Base-by-base conservation (phyloP, 345 rosid species). In the Bruguiera sexangula region DNA sequence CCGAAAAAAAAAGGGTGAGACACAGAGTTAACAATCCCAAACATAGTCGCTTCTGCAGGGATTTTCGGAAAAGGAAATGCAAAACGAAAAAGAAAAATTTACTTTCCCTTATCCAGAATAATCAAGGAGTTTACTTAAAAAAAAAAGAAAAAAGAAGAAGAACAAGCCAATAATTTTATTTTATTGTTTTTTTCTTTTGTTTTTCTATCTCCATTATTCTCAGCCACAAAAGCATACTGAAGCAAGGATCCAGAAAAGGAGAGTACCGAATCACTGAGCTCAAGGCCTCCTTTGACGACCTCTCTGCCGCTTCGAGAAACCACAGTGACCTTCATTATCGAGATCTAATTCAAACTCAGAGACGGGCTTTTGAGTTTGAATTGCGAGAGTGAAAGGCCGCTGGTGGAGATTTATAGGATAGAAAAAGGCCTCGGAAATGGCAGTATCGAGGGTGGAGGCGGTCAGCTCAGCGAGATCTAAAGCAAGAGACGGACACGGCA, bases 281-380 rank as follows among this genome's bases (percentile, higher is more conserved):
- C 86, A 62, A 93, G 76, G 27, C 94, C 96, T 62, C 84, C 92
- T 73, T 84, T 88, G 82, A 88, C 62, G 68, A 93, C 77, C 79
- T 91, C 97, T 82, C 91, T 84, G 32, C 98, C 98, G 76, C 91
- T 81, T 59, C 97, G 96, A 2, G 95, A 86, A 81, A 89, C 89
- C 24, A 93, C 84, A 69, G 83, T 71, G 71, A 94, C 86, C 85
- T 86, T 91, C 98, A 91, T 94, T 72, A 0, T 63, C n/a, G 10
- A 48, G 65, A 69, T 65, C 62, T 18, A 78, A 79, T 43, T 43
- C 50, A 43, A 43, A 3, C 43, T 26, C 29, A 19, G 19, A 31
- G 8, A 59, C 22, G 50, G 50, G 50, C 50, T 43, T 43, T 13
- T 4, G 50, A 29, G 26, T 36, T 24, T 20, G 62, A 67, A 43